These are phyloP conservation scores for Coffea canephora DNA, from an alignment of 257 asterid species.

Conservation along the genomic window DNA sequence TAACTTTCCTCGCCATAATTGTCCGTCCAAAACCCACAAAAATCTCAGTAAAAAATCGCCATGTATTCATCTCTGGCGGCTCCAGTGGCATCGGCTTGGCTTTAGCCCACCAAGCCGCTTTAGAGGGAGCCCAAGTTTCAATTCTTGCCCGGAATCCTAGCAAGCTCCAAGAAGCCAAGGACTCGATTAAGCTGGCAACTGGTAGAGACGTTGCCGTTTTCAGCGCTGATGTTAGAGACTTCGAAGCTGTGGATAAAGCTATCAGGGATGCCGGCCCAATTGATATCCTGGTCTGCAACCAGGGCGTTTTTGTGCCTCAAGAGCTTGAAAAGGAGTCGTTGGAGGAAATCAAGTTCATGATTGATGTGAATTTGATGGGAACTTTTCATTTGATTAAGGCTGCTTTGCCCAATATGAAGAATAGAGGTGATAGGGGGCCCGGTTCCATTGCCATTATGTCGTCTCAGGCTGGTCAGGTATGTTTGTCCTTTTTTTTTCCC, in stretches of 20 bases:
- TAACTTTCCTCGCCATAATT: conserved; percentile 56
- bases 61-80: conserved; percentile 93
- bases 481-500: background rate
- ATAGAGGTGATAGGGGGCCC: conserved; percentile 58
- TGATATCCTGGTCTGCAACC: conserved; percentile 86
- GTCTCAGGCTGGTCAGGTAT: conserved; percentile 98
- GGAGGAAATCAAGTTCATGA: conserved; percentile 79
- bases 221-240: conserved; percentile 91
- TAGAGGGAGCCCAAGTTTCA: conserved; percentile 63
- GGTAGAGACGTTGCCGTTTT: conserved; percentile 68
- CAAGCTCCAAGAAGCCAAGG: conserved; percentile 79
- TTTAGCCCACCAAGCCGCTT: conserved; percentile 72
- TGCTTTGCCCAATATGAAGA: conserved; percentile 86
- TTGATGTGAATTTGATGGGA: conserved; percentile 84
- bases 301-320: conserved; percentile 75
- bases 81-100: conserved; percentile 98
- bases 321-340: conserved; percentile 64
- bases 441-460: conserved; percentile 88
- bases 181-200: conserved; percentile 69
- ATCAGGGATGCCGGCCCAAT: conserved; percentile 69
- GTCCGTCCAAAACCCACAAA: conserved; percentile 65
- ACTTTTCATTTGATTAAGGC: conserved; percentile 86
- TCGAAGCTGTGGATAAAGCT: conserved; percentile 54
- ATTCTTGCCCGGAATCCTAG: conserved; percentile 65
- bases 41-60: conserved; percentile 77